Evolutionary conservation across 805 yeast species (phyloP).

Genomic region (Candida boidinii): DNA sequence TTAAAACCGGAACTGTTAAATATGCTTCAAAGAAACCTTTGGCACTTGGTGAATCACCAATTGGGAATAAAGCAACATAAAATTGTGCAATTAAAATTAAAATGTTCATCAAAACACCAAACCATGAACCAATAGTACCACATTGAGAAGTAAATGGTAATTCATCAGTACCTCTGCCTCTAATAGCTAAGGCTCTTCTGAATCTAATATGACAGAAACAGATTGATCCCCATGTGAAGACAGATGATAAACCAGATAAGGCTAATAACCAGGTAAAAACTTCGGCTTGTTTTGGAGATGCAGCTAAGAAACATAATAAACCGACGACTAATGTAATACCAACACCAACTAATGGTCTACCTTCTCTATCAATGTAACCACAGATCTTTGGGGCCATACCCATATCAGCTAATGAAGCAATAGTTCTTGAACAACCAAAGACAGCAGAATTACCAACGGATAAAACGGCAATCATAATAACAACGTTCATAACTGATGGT

Average conservation of each 20-base stretch:
- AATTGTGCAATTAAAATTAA: constrained; percentile 35
- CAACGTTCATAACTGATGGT: constrained; percentile 32
- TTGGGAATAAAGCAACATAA: constrained; percentile 41
- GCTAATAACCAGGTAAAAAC: constrained; percentile 42
- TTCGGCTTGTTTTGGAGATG: constrained; percentile 29
- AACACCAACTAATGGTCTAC: constrained; percentile 42
- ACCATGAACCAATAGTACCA: constrained; percentile 34
- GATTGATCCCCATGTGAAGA: constrained; percentile 44
- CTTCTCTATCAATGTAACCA: constrained; percentile 39
- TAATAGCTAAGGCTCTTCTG: constrained; percentile 34
- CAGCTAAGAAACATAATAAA: constrained; percentile 35
- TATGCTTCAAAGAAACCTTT: constrained; percentile 34
- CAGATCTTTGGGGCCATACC: constrained; percentile 33
- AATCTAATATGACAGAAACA: constrained; percentile 35
- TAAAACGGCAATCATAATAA: constrained; percentile 30
- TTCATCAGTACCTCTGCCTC: constrained; percentile 32
- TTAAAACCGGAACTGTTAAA: constrained; percentile 37
- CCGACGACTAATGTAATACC: constrained; percentile 31
- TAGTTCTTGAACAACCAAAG: constrained; percentile 48
- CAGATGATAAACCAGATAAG: constrained; percentile 37
- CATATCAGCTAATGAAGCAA: constrained; percentile 36
- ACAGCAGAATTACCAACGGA: constrained; percentile 47
- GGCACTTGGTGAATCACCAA: constrained; percentile 21
- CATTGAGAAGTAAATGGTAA: constrained; percentile 33
- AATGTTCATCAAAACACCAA: constrained; percentile 26